Percentiles rank a stretch among this genome's conserved stretches.
phyloP scores from a whole-genome alignment of 2,329 filamentous ascomycete species.

The Cylindrodendrum hubeiense region DNA sequence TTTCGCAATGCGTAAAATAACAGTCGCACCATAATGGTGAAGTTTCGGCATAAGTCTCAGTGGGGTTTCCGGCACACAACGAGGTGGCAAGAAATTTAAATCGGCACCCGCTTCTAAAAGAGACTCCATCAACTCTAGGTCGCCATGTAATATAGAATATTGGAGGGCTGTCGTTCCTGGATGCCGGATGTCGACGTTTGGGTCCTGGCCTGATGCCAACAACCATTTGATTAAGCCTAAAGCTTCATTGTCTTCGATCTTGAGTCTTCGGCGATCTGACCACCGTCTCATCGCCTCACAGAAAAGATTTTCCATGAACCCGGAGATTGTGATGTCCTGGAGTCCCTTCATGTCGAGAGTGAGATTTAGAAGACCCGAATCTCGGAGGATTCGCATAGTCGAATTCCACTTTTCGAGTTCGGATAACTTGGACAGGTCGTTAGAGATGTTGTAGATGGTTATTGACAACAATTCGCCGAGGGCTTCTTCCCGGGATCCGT shows the following conservation, averaged over 20 bases:
- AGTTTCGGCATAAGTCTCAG: background rate
- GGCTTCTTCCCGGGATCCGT: background rate
- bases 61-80: background rate
- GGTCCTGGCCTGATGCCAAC: background rate
- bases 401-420: background rate
- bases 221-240: background rate
- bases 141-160: background rate
- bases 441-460: slow-evolving; percentile 1
- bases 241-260: background rate
- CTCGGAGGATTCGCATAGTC: background rate
- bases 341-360: background rate
- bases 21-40: background rate
- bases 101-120: background rate
- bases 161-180: background rate
- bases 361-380: background rate
- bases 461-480: background rate
- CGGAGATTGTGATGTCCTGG: background rate
- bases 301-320: slow-evolving; percentile 12
- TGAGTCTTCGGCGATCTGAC: background rate
- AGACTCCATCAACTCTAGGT: background rate
- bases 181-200: background rate
- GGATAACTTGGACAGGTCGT: background rate
- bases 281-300: background rate
- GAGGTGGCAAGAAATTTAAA: background rate
- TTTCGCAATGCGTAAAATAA: background rate